These are phyloP conservation scores for Amanita inopinata DNA, from an alignment of 768 basidiomycete species.

Conservation along the genomic window DNA sequence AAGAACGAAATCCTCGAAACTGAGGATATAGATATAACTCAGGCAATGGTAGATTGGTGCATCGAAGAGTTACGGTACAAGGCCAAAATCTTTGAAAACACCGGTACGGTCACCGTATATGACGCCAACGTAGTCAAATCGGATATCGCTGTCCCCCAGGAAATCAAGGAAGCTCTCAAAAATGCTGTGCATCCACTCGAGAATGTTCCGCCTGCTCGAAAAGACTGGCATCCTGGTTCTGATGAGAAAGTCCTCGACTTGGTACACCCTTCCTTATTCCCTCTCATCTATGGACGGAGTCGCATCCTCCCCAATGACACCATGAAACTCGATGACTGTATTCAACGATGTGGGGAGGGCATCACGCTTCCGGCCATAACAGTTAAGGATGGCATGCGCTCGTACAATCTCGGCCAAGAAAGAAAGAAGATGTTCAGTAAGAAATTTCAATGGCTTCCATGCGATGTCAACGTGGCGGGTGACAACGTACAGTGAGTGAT, in stretches of 20 bases:
- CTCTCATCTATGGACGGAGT: not conserved
- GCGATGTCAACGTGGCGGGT: slow-evolving; percentile 4
- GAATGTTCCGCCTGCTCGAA: not conserved
- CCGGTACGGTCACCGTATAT: not conserved
- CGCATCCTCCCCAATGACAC: not conserved
- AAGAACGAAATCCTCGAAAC: not conserved
- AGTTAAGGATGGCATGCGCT: no score
- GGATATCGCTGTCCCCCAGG: slow-evolving; percentile 18
- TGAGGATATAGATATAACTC: slow-evolving; percentile 9
- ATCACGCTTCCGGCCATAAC: no score
- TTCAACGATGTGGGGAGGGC: slow-evolving; percentile 2
- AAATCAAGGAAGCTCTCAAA: not conserved
- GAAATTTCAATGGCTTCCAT: slow-evolving; percentile 6
- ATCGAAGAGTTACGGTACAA: slow-evolving; percentile 18
- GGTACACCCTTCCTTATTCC: slow-evolving; percentile 6
- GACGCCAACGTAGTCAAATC: slow-evolving; percentile 19
- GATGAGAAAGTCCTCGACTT: slow-evolving; percentile 6
- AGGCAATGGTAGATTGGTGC: slow-evolving; percentile 15
- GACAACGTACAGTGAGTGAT: no score
- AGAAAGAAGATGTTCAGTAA: not conserved
- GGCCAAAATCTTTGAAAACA: slow-evolving; percentile 9
- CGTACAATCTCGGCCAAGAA: no score
- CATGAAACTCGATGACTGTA: slow-evolving; percentile 1
- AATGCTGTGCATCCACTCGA: not conserved
- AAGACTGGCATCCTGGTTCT: slow-evolving; percentile 6